A percentile compares a stretch with the other conserved stretches of the same genome.
Conservation (phyloP, 1,139 yeast genomes). For the Kodamaea suecica region DNA sequence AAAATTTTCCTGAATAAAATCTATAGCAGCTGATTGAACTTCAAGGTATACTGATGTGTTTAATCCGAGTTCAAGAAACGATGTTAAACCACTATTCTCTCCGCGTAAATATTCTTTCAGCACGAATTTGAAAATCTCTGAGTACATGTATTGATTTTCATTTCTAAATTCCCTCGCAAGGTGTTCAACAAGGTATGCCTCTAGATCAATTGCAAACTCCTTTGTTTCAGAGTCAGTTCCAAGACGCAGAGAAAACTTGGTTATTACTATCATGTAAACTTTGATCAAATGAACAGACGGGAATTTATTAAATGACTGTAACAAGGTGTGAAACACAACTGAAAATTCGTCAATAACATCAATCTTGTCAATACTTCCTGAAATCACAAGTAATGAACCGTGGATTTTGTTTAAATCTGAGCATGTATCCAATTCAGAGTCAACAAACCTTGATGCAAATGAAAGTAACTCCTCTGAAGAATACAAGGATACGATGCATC, state of each 20-base stretch:
- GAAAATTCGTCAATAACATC: background rate
- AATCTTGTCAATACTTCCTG: conserved; percentile 7
- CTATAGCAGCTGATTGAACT: conserved; percentile 45
- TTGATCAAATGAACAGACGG: conserved; percentile 9
- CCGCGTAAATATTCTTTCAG: conserved; percentile 11
- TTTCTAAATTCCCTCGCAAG: conserved; percentile 1
- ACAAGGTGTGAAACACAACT: conserved; percentile 1
- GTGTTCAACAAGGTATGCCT: background rate
- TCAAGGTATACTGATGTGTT: conserved; percentile 41
- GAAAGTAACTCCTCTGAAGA: conserved; percentile 22
- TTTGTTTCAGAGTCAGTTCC: background rate
- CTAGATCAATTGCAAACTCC: background rate
- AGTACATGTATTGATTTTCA: conserved; percentile 17
- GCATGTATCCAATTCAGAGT: background rate
- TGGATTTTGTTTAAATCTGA: conserved; percentile 8
- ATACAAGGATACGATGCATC: conserved; percentile 56
- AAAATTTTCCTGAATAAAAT: conserved; percentile 20
- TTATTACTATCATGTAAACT: conserved; percentile 4
- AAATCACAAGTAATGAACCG: conserved; percentile 8
- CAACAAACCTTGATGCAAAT: conserved; percentile 6
- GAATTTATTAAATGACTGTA: conserved; percentile 2
- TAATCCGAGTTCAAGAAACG: conserved; percentile 29
- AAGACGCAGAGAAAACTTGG: conserved; percentile 2
- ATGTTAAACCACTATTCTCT: conserved; percentile 4
- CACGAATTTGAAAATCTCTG: conserved; percentile 28